Evolutionary conservation across 1,284 basidiomycete species (phyloP).

Genomic region (Filobasidium uniguttulatum): DNA sequence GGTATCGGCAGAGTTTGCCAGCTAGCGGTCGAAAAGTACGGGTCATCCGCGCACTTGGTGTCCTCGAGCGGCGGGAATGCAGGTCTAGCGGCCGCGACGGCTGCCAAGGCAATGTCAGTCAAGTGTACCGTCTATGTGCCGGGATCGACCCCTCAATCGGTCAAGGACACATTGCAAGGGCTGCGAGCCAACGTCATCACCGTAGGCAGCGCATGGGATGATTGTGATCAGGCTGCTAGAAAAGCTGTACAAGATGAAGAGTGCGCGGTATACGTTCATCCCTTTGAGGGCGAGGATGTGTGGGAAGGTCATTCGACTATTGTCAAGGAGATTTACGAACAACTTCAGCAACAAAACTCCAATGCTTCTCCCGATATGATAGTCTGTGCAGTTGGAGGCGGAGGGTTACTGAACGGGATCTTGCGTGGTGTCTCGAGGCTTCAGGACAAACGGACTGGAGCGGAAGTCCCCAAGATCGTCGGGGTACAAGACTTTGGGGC

Average conservation of each 20-base stretch:
- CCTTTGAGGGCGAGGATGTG: slow-evolving; percentile 15
- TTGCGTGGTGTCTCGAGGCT: slow-evolving; percentile 4
- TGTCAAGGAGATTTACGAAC: slow-evolving; percentile 18
- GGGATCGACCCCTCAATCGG: slow-evolving; percentile 12
- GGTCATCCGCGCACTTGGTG: slow-evolving; percentile 19
- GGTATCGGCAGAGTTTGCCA: slow-evolving; percentile 18
- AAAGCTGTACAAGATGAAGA: slow-evolving; percentile 13
- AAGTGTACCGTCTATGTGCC: slow-evolving; percentile 27
- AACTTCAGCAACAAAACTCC: slow-evolving; percentile 11
- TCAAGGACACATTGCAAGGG: slow-evolving; percentile 15
- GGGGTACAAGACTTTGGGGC: slow-evolving; percentile 17
- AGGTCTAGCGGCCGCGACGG: slow-evolving; percentile 18
- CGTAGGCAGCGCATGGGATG: slow-evolving; percentile 13
- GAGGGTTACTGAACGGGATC: slow-evolving; percentile 21
- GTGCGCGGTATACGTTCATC: slow-evolving; percentile 25
- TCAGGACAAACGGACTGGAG: background rate
- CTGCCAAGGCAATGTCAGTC: slow-evolving; percentile 18
- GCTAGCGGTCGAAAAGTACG: slow-evolving; percentile 14
- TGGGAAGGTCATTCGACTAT: slow-evolving; percentile 22
- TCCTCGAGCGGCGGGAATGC: slow-evolving; percentile 30
- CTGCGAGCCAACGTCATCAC: slow-evolving; percentile 11
- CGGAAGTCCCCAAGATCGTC: slow-evolving; percentile 17
- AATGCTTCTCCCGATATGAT: slow-evolving; percentile 15
- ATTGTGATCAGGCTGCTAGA: slow-evolving; percentile 19
- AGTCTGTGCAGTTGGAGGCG: slow-evolving; percentile 20